Evolutionary conservation across 2,329 filamentous ascomycete genomes (phyloP), one percentile per base, ranked within the genome.

Genomic region (Arthrobotrys pseudoclavata): DNA sequence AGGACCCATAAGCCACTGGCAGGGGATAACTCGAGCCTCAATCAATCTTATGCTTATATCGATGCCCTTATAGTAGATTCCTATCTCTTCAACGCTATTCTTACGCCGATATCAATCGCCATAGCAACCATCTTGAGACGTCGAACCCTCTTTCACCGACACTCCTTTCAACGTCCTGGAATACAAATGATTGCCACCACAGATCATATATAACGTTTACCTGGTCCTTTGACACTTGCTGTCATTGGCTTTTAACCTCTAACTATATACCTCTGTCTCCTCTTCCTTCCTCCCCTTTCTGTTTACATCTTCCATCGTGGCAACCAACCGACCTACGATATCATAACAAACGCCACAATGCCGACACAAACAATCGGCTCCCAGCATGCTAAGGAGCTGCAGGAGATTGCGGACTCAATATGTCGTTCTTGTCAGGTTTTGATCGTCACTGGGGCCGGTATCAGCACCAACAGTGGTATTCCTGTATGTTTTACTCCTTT

Each of bases 391-490:
- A 85, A 87, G 79, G 84, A 86, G 63, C 85, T 92, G n/a, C 89
- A 91, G 80, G 84, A 87, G 34, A 88, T 92, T 79, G 90, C 91
- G 81, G 87, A 91, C 81, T 84, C 86, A 2, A 84, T 92, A 52
- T 87, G 87, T 79, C 90, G 89, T 82, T 88, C 91, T 10, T 88
- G 87, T 79, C 92, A 91, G 82, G 86, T 92, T n/a, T 86, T 92
- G 7, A 88, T 92, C 20, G 86, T 92, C 34, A 92, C 91, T 0
- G 91, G 91, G 61, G 91, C 91, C 60, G 91, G 91, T 64, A 92
- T 92, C 82, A 91, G 90, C 82, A 92, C 91, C 62, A 92, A 92
- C 82, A 92, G 90, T 79, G 91, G 91, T 69, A 92, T 92, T 82
- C 91, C 91, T 62, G 91, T 92, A 85, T 81, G 87, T 83, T 7